Conservation (phyloP, 306 rosid species). For the Macrotyloma uniflorum region DNA sequence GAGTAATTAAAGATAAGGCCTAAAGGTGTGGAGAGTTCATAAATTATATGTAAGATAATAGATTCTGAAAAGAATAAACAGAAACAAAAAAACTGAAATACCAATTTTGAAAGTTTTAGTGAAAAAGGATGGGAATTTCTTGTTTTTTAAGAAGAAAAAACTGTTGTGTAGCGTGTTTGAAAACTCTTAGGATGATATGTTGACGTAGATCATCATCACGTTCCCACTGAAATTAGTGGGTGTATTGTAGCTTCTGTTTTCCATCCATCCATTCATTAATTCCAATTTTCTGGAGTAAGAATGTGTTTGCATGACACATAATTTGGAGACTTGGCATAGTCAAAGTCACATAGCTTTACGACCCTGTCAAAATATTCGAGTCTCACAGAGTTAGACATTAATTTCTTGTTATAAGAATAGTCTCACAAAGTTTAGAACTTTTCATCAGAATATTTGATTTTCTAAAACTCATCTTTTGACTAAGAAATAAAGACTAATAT, state of each 20-base stretch:
- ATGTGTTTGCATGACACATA: not conserved
- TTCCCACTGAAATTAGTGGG: not conserved
- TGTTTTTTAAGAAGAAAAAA: not conserved
- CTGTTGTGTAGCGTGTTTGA: not conserved
- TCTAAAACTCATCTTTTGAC: no score
- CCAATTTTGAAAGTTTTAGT: no score
- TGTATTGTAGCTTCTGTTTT: no score
- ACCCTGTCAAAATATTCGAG: no score
- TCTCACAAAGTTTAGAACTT: no score
- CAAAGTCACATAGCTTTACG: no score
- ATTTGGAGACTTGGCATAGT: no score
- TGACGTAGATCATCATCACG: not conserved
- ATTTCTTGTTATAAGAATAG: no score
- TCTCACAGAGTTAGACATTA: no score
- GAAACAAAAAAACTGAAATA: not conserved
- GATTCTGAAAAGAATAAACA: not conserved
- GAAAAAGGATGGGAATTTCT: not conserved
- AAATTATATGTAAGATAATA: not conserved
- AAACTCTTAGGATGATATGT: not conserved
- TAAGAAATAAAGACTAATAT: no score
- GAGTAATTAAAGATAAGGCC: not conserved
- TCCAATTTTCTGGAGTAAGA: not conserved
- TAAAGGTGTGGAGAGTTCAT: not conserved
- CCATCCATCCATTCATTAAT: no score
- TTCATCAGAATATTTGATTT: no score